These are phyloP conservation scores for Tarenaya hassleriana DNA, from an alignment of 345 rosid genomes.

Conservation along the genomic window DNA sequence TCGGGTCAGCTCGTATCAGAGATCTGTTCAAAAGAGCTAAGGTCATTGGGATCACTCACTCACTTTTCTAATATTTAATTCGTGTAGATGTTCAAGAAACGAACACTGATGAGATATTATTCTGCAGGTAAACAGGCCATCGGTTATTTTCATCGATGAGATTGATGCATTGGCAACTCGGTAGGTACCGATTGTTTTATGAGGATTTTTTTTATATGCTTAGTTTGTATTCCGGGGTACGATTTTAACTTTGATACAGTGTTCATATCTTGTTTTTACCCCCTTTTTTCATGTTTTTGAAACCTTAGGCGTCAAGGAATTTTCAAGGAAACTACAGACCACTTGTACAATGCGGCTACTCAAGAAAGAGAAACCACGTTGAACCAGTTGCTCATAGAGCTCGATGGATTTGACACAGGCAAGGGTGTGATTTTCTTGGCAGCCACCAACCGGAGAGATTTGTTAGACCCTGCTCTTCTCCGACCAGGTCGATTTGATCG, in stretches of 20 bases:
- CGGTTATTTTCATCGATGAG: conserved; percentile 91
- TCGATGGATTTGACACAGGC: conserved; percentile 97
- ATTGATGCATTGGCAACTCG: conserved; percentile 94
- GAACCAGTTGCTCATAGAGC: conserved; percentile 92
- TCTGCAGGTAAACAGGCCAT: conserved; percentile 89
- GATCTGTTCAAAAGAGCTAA: conserved; percentile 95
- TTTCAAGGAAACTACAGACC: conserved; percentile 68
- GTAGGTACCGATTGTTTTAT: conserved; percentile 28
- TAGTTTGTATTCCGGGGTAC: background rate
- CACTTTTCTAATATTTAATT: conserved; percentile 2
- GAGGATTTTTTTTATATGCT: conserved; percentile 12
- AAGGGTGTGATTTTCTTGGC: conserved; percentile 94
- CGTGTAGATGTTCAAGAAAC: background rate
- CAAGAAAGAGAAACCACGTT: conserved; percentile 95
- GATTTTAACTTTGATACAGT: background rate
- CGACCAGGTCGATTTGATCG: conserved; percentile 97
- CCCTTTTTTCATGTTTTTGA: background rate
- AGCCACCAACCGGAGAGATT: conserved; percentile 90
- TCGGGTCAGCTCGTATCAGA: conserved; percentile 95
- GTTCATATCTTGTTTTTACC: background rate
- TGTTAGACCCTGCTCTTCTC: conserved; percentile 92
- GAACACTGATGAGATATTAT: conserved; percentile 20
- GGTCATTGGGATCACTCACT: conserved; percentile 37
- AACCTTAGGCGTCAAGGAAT: conserved; percentile 77
- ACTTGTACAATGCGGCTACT: conserved; percentile 88